Conservation (phyloP, 257 asterid species). For the Hygrophila difformis region DNA sequence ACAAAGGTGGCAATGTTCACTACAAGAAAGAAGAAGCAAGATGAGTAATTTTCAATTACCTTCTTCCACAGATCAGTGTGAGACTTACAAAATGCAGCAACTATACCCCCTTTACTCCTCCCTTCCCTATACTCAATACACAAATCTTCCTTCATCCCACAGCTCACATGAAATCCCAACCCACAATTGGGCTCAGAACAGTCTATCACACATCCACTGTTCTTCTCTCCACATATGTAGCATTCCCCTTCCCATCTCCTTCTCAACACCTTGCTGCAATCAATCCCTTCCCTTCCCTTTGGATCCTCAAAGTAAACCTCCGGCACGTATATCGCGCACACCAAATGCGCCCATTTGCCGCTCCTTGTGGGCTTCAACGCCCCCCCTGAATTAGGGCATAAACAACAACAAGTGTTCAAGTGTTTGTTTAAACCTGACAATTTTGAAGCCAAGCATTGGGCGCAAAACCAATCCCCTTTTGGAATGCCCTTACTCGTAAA, state of each 20-base stretch:
- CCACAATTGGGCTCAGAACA: constrained; percentile 74
- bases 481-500: constrained; percentile 49
- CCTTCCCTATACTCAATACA: constrained; percentile 60
- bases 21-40: too few species aligned
- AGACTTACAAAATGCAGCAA: constrained; percentile 63
- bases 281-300: constrained; percentile 55
- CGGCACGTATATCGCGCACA: constrained; percentile 75
- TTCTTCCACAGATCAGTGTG: constrained; percentile 79
- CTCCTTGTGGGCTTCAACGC: constrained; percentile 71
- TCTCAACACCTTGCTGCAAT: constrained; percentile 38
- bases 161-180: constrained; percentile 62
- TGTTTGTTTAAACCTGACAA: neutral
- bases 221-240: constrained; percentile 38
- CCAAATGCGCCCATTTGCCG: constrained; percentile 78
- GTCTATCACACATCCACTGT: constrained; percentile 68
- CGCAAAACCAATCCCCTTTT: constrained; percentile 88
- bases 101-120: constrained; percentile 48
- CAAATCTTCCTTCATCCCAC: constrained; percentile 61
- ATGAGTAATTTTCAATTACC: too few species aligned
- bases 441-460: constrained; percentile 36
- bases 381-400: constrained; percentile 58
- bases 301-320: constrained; percentile 68
- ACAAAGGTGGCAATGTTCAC: too few species aligned
- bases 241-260: constrained; percentile 60
- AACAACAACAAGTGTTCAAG: constrained; percentile 37